phyloP scores from a whole-genome alignment of 1,284 basidiomycete genomes.

The Boletus smithii region DNA sequence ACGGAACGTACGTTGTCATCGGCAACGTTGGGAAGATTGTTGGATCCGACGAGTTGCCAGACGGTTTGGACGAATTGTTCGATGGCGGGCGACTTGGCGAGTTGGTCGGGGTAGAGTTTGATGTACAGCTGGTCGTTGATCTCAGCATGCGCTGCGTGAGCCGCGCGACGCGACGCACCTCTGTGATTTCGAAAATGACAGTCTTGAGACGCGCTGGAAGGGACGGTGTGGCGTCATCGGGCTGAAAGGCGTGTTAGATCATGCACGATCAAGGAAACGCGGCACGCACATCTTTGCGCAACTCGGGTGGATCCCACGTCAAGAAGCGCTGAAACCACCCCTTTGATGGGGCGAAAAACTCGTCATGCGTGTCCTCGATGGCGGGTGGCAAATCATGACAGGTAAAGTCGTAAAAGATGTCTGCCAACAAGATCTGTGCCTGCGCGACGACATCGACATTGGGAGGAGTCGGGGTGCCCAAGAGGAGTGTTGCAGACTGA shows the following conservation, averaged over 20 bases:
- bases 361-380: conserved; percentile 85
- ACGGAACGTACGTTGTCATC: conserved; percentile 70
- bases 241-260: conserved; percentile 41
- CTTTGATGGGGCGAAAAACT: conserved; percentile 69
- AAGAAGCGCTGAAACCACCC: conserved; percentile 82
- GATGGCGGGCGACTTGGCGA: conserved; percentile 67
- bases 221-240: conserved; percentile 82
- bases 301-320: conserved; percentile 70
- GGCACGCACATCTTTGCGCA: conserved; percentile 66
- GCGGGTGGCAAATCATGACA: conserved; percentile 94
- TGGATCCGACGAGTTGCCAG: conserved; percentile 83
- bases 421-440: conserved; percentile 74
- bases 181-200: conserved; percentile 87
- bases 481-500: conserved; percentile 54
- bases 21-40: conserved; percentile 63
- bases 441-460: conserved; percentile 60
- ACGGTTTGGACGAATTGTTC: conserved; percentile 86
- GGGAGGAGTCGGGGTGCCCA: conserved; percentile 41
- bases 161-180: conserved; percentile 40
- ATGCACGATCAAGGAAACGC: conserved; percentile 5
- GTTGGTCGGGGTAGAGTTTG: conserved; percentile 87
- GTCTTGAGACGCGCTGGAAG: conserved; percentile 87
- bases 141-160: conserved; percentile 1
- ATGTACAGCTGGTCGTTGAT: conserved; percentile 69
- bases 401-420: conserved; percentile 92